Evolutionary conservation across 257 asterid genomes (phyloP), one percentile per base, ranked within the genome.

Genomic region (Cruciata laevipes): DNA sequence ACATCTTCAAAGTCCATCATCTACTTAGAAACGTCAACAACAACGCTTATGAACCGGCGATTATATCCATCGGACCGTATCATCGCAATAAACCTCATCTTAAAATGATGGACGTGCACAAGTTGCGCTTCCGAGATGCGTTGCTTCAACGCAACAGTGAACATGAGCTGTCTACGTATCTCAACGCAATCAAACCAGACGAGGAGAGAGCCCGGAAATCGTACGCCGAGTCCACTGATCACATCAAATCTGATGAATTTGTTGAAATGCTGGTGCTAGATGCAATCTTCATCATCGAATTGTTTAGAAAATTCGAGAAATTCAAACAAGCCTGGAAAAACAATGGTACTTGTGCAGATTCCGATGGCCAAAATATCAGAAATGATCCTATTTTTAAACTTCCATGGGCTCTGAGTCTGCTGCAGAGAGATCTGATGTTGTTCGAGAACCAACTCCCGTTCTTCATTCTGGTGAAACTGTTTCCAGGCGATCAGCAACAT

Each of bases 31-130:
- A 35, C 30, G 38, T 74, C 12, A 78, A 81, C 12, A 30, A 18
- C 55, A 78, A 70, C 64, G 75, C 77, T 25, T 83, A 71, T 59
- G 81, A 78, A 3, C 88, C 88, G 0, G 69, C 71, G 30, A 17
- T 78, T 6, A 32, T 76, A 6, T 25, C 82, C 2, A 78, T 83
- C 1, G 86, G 86, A 13, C 88, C 88, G 1, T 76, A 75, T 66
- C 83, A 83, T 59, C 73, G 71, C 5, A 66, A 30, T 2, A 73
- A 77, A 38, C 11, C 13, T 16, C 51, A 42, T 44, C 52, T 79
- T 8, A 33, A 42, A 35, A 58, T 30, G 67, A 75, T 75, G 76
- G 83, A 80, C 67, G 73, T 55, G 27, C 83, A 78, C 57, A 83
- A 83, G 53, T 42, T 69, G 51, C 67, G 71, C 1, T 78, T 69